These are phyloP conservation scores for Beauveria scarabaeidicola DNA, from an alignment of 2,329 filamentous ascomycete species.

Conservation along the genomic window DNA sequence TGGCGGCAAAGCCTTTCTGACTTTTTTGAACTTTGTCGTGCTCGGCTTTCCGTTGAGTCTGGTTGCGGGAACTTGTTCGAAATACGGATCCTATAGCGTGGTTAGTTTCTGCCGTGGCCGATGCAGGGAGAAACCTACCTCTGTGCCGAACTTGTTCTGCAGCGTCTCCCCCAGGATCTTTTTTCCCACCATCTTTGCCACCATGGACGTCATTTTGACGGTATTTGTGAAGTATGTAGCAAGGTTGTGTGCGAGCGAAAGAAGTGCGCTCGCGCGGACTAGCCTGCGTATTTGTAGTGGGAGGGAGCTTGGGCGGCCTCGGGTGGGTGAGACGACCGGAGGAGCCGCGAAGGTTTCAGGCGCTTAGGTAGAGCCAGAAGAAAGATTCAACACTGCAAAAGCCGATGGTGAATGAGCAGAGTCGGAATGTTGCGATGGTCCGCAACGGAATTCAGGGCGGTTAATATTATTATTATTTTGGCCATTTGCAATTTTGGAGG, in stretches of 20 bases:
- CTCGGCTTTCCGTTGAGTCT: constrained; percentile 54
- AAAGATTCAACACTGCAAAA: not conserved
- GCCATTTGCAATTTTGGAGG: not conserved
- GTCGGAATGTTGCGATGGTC: not conserved
- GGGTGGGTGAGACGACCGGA: not conserved
- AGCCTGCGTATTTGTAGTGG: not conserved
- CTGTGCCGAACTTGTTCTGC: constrained; percentile 50
- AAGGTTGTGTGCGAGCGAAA: not conserved
- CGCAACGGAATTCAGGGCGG: not conserved
- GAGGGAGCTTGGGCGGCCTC: constrained; percentile 3
- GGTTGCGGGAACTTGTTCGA: constrained; percentile 71
- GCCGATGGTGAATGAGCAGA: constrained; percentile 1
- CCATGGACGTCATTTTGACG: constrained; percentile 39
- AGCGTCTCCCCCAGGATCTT: constrained; percentile 49
- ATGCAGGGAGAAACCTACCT: constrained; percentile 29
- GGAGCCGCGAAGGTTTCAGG: constrained; percentile 4
- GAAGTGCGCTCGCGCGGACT: not conserved
- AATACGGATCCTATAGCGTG: constrained; percentile 70
- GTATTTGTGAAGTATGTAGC: constrained; percentile 6
- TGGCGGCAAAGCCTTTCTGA: constrained; percentile 73
- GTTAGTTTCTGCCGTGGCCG: not conserved
- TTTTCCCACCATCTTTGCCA: constrained; percentile 47
- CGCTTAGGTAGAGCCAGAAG: not conserved
- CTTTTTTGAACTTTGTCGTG: constrained; percentile 65
- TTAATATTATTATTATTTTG: constrained; percentile 1